These are phyloP conservation scores for Citrus glauca DNA, from an alignment of 345 rosid genomes.

Conservation along the genomic window DNA sequence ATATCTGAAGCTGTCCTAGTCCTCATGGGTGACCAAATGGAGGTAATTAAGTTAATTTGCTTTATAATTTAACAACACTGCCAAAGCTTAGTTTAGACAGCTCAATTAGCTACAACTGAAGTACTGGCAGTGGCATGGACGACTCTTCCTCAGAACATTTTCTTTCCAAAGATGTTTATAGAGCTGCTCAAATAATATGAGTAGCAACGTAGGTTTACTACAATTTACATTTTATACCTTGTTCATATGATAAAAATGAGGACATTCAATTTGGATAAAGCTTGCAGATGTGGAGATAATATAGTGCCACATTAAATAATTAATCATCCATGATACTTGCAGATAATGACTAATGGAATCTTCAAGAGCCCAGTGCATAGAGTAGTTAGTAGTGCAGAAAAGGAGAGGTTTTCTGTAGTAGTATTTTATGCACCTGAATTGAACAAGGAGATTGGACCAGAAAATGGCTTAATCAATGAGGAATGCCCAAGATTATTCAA, in stretches of 20 bases:
- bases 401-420: conserved; percentile 38
- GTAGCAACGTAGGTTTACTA: background rate
- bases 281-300: background rate
- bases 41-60: conserved; percentile 22
- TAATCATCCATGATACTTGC: conserved; percentile 6
- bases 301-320: background rate
- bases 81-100: background rate
- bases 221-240: background rate
- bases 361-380: conserved; percentile 49
- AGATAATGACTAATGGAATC: conserved; percentile 54
- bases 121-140: background rate
- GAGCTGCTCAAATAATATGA: background rate
- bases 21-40: conserved; percentile 50
- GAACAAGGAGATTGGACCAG: conserved; percentile 24
- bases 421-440: conserved; percentile 39
- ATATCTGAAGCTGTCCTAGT: conserved; percentile 37
- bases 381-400: conserved; percentile 35
- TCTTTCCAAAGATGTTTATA: background rate
- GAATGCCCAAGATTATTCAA: conserved; percentile 33
- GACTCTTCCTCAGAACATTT: background rate
- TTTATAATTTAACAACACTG: background rate
- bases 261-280: background rate
- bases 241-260: background rate
- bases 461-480: conserved; percentile 25
- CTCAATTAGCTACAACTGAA: background rate